Conservation (phyloP, 2,329 filamentous ascomycete genomes). For the Xylaria sp. region DNA sequence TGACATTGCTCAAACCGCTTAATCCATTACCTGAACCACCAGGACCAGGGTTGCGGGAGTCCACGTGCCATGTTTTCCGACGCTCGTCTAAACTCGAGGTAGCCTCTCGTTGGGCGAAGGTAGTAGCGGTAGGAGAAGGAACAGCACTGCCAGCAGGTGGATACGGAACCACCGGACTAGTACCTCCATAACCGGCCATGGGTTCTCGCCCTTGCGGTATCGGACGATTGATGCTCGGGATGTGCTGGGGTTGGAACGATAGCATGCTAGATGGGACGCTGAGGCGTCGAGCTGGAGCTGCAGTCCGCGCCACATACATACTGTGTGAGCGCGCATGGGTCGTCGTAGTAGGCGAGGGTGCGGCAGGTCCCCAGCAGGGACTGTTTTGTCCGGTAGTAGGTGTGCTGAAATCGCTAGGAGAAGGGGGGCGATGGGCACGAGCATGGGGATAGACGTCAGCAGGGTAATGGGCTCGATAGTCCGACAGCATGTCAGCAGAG, state of each 20-base stretch:
- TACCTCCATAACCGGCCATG: slow-evolving; percentile 40
- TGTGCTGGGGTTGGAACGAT: slow-evolving; percentile 65
- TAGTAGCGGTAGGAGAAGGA: slow-evolving; percentile 60
- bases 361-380: slow-evolving; percentile 63
- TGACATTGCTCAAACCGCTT: slow-evolving; percentile 68
- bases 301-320: slow-evolving; percentile 64
- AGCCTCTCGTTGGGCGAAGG: slow-evolving; percentile 62
- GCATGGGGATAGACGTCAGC: slow-evolving; percentile 51
- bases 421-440: slow-evolving; percentile 56
- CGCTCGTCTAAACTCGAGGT: slow-evolving; percentile 62
- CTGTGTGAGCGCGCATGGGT: slow-evolving; percentile 64
- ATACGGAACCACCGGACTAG: slow-evolving; percentile 48
- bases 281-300: slow-evolving; percentile 66
- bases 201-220: slow-evolving; percentile 46
- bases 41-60: slow-evolving; percentile 58
- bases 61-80: slow-evolving; percentile 85
- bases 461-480: slow-evolving; percentile 44
- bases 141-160: slow-evolving; percentile 54
- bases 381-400: slow-evolving; percentile 74
- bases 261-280: slow-evolving; percentile 74
- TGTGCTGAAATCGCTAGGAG: slow-evolving; percentile 71
- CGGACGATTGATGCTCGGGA: slow-evolving; percentile 50
- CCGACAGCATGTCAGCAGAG: neutral
- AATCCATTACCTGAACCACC: slow-evolving; percentile 63
- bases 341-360: slow-evolving; percentile 69